Conservation (phyloP, 495 filamentous ascomycete species). For the Cladorrhinum samala region DNA sequence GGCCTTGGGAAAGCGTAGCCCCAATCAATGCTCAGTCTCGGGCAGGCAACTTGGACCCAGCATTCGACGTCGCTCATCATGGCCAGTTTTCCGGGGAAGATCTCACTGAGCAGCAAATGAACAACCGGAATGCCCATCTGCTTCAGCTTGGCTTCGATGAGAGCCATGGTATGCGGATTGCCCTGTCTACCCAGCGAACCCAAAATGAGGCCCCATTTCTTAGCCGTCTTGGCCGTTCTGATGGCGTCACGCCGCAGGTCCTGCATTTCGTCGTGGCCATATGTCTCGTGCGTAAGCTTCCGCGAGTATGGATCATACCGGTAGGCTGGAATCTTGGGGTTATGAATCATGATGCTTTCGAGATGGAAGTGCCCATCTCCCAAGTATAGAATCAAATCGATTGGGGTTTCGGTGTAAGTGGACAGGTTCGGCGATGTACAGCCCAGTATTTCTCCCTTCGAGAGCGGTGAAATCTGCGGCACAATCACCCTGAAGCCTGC, state of each 20-base stretch:
- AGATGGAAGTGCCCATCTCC: slow-evolving; percentile 97
- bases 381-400: slow-evolving; percentile 85
- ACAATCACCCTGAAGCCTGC: slow-evolving; percentile 78
- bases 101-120: slow-evolving; percentile 81
- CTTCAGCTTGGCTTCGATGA: slow-evolving; percentile 71
- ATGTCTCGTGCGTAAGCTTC: slow-evolving; percentile 81
- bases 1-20: slow-evolving; percentile 91
- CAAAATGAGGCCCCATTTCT: slow-evolving; percentile 91
- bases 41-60: slow-evolving; percentile 98
- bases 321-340: slow-evolving; percentile 82
- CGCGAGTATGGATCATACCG: slow-evolving; percentile 95
- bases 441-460: slow-evolving; percentile 89
- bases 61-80: slow-evolving; percentile 90
- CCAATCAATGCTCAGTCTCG: slow-evolving; percentile 94
- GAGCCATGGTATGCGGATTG: slow-evolving; percentile 83
- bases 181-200: slow-evolving; percentile 90
- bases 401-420: slow-evolving; percentile 33
- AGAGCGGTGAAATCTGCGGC: slow-evolving; percentile 87
- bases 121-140: slow-evolving; percentile 68
- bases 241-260: slow-evolving; percentile 73
- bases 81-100: slow-evolving; percentile 90
- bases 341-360: slow-evolving; percentile 98
- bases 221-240: slow-evolving; percentile 59
- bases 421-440: slow-evolving; percentile 82
- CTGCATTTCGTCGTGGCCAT: slow-evolving; percentile 86